phyloP scores from a whole-genome alignment of 345 rosid species.

The Excoecaria agallocha region DNA sequence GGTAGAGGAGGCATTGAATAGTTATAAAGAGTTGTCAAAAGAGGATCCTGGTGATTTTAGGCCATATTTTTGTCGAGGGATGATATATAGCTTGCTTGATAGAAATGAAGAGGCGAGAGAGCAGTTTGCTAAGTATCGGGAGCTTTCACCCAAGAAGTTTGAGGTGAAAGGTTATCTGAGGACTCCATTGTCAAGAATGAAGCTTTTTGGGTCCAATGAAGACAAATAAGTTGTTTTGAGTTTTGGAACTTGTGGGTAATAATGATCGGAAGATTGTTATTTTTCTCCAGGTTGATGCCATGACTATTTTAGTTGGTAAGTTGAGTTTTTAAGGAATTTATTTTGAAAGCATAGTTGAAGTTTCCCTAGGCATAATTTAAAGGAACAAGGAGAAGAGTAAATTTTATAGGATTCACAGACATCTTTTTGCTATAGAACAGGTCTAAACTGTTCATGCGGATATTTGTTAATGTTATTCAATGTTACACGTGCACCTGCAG shows the following conservation, averaged over 20 bases:
- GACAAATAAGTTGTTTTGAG: conserved; percentile 37
- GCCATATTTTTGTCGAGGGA: conserved; percentile 77
- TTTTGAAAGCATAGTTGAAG: neutral
- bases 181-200: conserved; percentile 69
- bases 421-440: neutral
- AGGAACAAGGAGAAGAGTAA: conserved; percentile 11
- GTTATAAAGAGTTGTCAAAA: conserved; percentile 56
- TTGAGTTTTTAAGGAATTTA: neutral
- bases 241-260: conserved; percentile 12
- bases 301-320: neutral
- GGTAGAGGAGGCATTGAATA: conserved; percentile 75
- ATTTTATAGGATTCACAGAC: neutral
- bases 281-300: neutral
- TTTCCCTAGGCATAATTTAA: neutral
- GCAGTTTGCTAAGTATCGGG: conserved; percentile 70
- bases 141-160: conserved; percentile 67
- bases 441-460: neutral
- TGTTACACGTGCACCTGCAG: neutral
- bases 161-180: conserved; percentile 80
- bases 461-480: neutral
- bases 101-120: conserved; percentile 73
- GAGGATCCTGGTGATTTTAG: conserved; percentile 81
- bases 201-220: conserved; percentile 61
- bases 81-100: conserved; percentile 77
- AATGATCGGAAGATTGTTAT: conserved; percentile 6